Base-by-base conservation (phyloP, 148 eudicot species). In the Arctostaphylos glauca region DNA sequence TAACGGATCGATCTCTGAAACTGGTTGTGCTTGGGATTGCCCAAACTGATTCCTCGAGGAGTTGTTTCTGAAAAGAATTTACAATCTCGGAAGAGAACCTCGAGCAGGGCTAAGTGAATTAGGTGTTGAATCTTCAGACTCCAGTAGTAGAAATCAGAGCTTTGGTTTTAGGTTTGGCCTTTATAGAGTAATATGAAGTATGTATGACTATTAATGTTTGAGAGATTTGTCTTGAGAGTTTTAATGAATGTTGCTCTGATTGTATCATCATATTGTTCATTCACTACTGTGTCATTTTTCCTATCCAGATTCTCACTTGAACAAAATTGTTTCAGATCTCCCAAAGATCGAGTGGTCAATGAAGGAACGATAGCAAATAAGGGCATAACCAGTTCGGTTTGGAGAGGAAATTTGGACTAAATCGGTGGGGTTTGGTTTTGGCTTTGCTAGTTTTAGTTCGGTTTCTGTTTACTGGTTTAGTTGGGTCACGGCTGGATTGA, bases 1-100 rank as follows among this genome's bases (percentile, higher is more conserved):
- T 25, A 87, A 79, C 47, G 83, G 60, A 38, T 62, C 21, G 5
- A 19, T 75, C 1, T 48, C 85, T 14, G 80, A 81, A 78, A 81
- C 74, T 48, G 85, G 81, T 72, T 59, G 23, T 68, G 85, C 77
- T 67, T 74, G 74, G 50, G 85, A 80, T 23, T 6, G 44, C 46
- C 58, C 74, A 5, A 58, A 38, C 47, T 85, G 84, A 85, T 71
- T n/a, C 15, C 13, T 49, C 38, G 1, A 31, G 8, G 47, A n/a
- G 6, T n/a, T 3, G 4, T 59, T 46, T 19, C 54, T 75, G 82
- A 1, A 31, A 31, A 31, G 46, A 70, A 55, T 21, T 48, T 4
- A 44, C 55, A 21, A 18, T 76, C 31, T 55, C 9, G 16, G 41
- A 68, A 70, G 71, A 59, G 78, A 44, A 73, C 49, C 72, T 53